Percentiles rank a stretch among this genome's conserved stretches.
These are phyloP conservation scores for Lentinula raphanica DNA, from an alignment of 768 basidiomycete species.

Conservation along the genomic window DNA sequence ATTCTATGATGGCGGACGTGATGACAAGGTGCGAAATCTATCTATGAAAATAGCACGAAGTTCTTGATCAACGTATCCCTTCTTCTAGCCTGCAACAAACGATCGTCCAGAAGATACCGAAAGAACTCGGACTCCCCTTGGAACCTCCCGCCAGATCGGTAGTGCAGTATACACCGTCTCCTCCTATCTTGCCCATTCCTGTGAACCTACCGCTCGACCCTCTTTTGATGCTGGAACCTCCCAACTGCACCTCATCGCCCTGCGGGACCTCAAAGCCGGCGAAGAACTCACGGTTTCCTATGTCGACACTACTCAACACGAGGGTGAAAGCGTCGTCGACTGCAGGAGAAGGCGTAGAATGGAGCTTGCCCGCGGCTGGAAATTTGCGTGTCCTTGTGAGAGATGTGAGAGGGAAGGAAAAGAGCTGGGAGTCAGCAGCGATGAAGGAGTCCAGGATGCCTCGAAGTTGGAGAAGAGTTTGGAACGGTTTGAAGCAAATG, in stretches of 20 bases:
- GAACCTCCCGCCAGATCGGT: constrained; percentile 73
- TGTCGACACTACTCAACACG: constrained; percentile 58
- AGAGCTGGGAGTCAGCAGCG: constrained; percentile 25
- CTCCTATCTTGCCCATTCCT: constrained; percentile 75
- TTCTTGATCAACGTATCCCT: neutral
- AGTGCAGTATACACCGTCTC: constrained; percentile 73
- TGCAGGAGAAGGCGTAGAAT: constrained; percentile 61
- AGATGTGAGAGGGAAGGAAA: constrained; percentile 56
- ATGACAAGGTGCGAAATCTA: constrained; percentile 53
- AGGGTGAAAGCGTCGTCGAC: constrained; percentile 47
- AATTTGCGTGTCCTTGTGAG: constrained; percentile 69
- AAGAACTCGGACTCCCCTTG: constrained; percentile 70
- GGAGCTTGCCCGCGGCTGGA: constrained; percentile 79
- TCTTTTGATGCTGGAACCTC: constrained; percentile 63
- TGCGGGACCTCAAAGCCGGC: constrained; percentile 61
- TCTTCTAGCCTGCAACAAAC: constrained; percentile 42
- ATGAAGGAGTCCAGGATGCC: constrained; percentile 41
- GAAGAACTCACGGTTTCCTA: constrained; percentile 74
- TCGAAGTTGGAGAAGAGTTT: constrained; percentile 39
- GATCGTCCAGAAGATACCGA: constrained; percentile 67
- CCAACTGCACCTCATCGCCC: constrained; percentile 67
- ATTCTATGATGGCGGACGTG: constrained; percentile 57
- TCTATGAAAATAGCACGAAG: constrained; percentile 1
- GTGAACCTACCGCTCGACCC: constrained; percentile 60
- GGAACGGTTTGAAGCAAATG: constrained; percentile 18